Evolutionary conservation across 495 filamentous ascomycete genomes (phyloP), one percentile per base, ranked within the genome.

Genomic region (Haplographium delicatum): DNA sequence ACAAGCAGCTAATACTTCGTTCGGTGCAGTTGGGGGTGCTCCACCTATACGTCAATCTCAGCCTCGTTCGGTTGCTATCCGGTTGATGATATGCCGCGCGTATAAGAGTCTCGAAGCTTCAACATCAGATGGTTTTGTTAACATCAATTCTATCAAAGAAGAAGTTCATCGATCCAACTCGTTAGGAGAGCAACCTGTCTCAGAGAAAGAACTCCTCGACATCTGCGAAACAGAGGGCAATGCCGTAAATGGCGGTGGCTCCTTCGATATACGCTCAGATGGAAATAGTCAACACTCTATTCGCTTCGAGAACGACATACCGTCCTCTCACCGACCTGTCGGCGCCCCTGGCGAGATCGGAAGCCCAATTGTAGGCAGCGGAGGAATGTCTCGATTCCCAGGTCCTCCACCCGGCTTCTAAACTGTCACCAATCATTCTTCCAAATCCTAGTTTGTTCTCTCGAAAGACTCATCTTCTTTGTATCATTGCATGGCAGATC

Each of bases 151-250:
- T 13, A 74, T 96, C 42, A 79, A 84, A 42, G 71, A 71, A 4
- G 83, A 84, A 44, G 72, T 95, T 10, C 81, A 88, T 25, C 62
- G 73, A 38, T 65, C 81, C 28, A 81, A 77, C 26, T 67, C 75
- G 19, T 55, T 72, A 0, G 66, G 64, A 31, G 84, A 89, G 33
- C 67, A 76, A 1, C 65, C 77, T 0, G 78, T 93, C 50, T 70
- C 70, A 2, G 70, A 86, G 44, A 70, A 79, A 24, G 90, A 95
- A 54, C 73, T 98, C 65, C 73, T 89, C n/a, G 85, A 88, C 40
- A 88, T 95, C 48, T 91, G 86, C 65, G 91, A 96, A 53, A 94
- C 91, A 1, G 85, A 93, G 62, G 93, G 93, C 50, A 94, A 87
- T 58, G 61, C 71, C 0, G 78, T 85, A 41, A 97, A 97, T 56